phyloP scores from a whole-genome alignment of 2,329 filamentous ascomycete genomes.

The Pseudogymnoascus sp. region DNA sequence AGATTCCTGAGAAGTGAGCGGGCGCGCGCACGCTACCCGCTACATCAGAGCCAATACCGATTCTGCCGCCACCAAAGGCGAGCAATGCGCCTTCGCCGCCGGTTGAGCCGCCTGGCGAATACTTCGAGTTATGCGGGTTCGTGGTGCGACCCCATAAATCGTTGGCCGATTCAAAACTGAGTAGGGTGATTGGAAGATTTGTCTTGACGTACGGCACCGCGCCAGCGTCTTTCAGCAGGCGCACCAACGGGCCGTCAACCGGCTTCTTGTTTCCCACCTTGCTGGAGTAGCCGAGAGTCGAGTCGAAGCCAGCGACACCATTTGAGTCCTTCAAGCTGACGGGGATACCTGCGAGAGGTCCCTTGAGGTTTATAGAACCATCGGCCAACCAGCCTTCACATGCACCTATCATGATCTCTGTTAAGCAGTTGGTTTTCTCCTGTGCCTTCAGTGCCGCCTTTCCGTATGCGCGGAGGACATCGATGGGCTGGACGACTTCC shows the following conservation, averaged over 20 bases:
- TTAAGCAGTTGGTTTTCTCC: constrained; percentile 78
- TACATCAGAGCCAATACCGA: constrained; percentile 85
- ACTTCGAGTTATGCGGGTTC: constrained; percentile 76
- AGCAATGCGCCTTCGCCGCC: constrained; percentile 63
- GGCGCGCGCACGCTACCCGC: constrained; percentile 81
- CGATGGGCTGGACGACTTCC: constrained; percentile 53
- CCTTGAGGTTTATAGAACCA: constrained; percentile 59
- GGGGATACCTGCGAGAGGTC: constrained; percentile 78
- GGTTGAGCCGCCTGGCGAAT: constrained; percentile 82
- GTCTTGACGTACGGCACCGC: constrained; percentile 92
- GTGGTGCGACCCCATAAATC: constrained; percentile 72
- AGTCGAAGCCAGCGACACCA: constrained; percentile 75
- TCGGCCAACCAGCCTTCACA: constrained; percentile 63
- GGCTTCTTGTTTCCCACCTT: constrained; percentile 61
- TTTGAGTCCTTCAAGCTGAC: constrained; percentile 77
- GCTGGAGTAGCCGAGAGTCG: constrained; percentile 69
- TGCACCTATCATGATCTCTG: constrained; percentile 72
- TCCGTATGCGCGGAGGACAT: constrained; percentile 76
- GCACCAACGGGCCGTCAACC: constrained; percentile 65
- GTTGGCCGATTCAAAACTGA: constrained; percentile 34
- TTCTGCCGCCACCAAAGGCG: constrained; percentile 69
- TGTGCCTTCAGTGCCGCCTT: constrained; percentile 81
- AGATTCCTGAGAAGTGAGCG: constrained; percentile 84
- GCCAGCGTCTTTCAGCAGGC: constrained; percentile 75
- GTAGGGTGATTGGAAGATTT: constrained; percentile 68